phyloP scores from a whole-genome alignment of 1,139 yeast species.

The Taphrina wiesneri region DNA sequence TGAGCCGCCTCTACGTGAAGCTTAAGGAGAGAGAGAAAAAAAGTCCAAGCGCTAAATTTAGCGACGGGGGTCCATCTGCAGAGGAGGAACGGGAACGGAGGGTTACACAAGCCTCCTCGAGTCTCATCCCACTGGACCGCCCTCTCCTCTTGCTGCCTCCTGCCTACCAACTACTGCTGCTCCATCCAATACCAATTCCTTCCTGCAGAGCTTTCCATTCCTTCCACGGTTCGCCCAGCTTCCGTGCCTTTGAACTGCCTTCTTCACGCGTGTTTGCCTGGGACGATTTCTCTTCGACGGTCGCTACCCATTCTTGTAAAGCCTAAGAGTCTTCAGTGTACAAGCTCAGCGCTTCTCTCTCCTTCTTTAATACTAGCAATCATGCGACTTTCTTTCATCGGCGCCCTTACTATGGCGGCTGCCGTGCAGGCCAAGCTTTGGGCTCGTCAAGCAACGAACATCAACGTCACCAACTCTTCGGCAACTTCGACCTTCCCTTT shows the following conservation, averaged over 20 bases:
- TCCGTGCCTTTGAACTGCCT: neutral
- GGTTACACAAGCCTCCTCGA: neutral
- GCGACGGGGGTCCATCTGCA: neutral
- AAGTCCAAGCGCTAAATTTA: constrained; percentile 8
- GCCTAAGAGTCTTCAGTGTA: neutral
- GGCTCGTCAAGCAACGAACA: constrained; percentile 12
- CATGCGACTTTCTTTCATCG: constrained; percentile 8
- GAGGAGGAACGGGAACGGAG: neutral
- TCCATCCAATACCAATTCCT: too few species aligned
- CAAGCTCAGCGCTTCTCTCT: neutral
- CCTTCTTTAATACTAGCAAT: neutral
- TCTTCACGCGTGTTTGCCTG: neutral
- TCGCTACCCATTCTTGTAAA: neutral
- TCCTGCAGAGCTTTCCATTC: neutral
- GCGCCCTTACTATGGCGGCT: neutral
- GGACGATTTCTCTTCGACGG: neutral
- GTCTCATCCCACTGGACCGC: too few species aligned
- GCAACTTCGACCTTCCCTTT: neutral
- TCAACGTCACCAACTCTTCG: constrained; percentile 7
- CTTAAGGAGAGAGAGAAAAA: neutral
- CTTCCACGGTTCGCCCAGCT: neutral
- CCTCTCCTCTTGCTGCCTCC: too few species aligned
- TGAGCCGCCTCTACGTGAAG: too few species aligned
- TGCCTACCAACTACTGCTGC: too few species aligned
- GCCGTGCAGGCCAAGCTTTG: constrained; percentile 7